Conservation (phyloP, 495 filamentous ascomycete genomes). For the Bryoglossum gracile region DNA sequence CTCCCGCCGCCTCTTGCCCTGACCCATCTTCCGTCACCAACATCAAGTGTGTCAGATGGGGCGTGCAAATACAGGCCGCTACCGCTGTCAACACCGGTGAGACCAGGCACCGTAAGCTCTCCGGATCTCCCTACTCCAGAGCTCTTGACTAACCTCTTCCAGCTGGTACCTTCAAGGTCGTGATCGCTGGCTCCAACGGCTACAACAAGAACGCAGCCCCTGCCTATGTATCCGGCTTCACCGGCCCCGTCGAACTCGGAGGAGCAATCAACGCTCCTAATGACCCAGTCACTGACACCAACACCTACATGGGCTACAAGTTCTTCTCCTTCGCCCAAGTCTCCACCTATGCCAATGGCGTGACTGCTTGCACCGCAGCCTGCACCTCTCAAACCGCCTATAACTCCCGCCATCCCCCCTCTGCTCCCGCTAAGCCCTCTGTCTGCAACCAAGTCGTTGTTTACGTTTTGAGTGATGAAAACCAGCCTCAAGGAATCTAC, state of each 20-base stretch:
- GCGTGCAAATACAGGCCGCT: slow-evolving; percentile 24
- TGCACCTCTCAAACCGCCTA: slow-evolving; percentile 17
- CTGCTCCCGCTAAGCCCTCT: slow-evolving; percentile 1
- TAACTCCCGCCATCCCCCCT: slow-evolving; percentile 17
- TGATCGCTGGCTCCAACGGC: slow-evolving; percentile 18
- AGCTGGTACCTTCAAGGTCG: slow-evolving; percentile 12
- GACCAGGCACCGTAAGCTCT: slow-evolving; percentile 31
- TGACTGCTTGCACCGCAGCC: slow-evolving; percentile 11
- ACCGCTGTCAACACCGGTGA: slow-evolving; percentile 35
- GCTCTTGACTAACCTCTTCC: not conserved
- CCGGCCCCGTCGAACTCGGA: slow-evolving; percentile 10
- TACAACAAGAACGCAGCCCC: slow-evolving; percentile 18
- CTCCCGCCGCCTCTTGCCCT: slow-evolving; percentile 28
- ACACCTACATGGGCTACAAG: slow-evolving; percentile 23
- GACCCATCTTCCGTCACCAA: slow-evolving; percentile 41
- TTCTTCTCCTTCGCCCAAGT: slow-evolving; percentile 11
- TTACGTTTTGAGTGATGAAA: slow-evolving; percentile 12
- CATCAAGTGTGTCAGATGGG: slow-evolving; percentile 49
- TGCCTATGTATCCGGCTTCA: slow-evolving; percentile 5
- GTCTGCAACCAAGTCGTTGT: slow-evolving; percentile 18
- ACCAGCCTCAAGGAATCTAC: slow-evolving; percentile 12
- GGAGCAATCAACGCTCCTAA: slow-evolving; percentile 21
- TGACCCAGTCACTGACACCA: slow-evolving; percentile 11
- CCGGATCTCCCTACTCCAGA: not conserved
- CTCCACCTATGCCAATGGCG: not conserved